Evolutionary conservation across 73 alveolate species (phyloP).

Genomic region (Tetrahymena thermophila): DNA sequence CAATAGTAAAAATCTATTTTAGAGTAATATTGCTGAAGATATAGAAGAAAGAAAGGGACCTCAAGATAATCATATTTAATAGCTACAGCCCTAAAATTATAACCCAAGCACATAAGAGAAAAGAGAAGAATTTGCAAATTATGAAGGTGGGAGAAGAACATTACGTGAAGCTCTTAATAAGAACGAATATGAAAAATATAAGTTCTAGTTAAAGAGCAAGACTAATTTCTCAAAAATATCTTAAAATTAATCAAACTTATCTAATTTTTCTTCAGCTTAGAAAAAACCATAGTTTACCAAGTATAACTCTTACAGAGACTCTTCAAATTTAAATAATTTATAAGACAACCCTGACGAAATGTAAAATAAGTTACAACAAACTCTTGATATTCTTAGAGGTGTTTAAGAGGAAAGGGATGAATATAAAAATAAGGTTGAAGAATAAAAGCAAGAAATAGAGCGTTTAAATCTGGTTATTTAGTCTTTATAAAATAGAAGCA

Average conservation of each 20-base stretch:
- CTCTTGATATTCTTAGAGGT: background rate
- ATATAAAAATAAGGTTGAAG: background rate
- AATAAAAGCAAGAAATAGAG: background rate
- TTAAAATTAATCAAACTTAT: background rate
- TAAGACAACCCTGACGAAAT: background rate
- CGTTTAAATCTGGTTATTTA: background rate
- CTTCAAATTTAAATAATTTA: background rate
- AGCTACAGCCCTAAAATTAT: background rate
- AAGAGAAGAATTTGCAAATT: background rate
- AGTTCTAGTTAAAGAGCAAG: background rate
- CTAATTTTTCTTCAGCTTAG: background rate
- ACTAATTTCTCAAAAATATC: background rate
- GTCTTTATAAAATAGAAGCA: background rate
- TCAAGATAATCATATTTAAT: background rate
- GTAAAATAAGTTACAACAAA: background rate
- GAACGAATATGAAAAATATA: background rate
- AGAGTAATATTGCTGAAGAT: background rate
- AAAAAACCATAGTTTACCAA: background rate
- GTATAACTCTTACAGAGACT: background rate
- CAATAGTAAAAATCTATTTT: background rate
- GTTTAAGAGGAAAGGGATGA: background rate
- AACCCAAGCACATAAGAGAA: background rate
- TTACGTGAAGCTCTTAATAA: background rate
- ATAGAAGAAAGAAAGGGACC: background rate
- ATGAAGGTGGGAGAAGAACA: background rate